These are phyloP conservation scores for Raphanus sativus DNA, from an alignment of 345 rosid species.

Conservation along the genomic window DNA sequence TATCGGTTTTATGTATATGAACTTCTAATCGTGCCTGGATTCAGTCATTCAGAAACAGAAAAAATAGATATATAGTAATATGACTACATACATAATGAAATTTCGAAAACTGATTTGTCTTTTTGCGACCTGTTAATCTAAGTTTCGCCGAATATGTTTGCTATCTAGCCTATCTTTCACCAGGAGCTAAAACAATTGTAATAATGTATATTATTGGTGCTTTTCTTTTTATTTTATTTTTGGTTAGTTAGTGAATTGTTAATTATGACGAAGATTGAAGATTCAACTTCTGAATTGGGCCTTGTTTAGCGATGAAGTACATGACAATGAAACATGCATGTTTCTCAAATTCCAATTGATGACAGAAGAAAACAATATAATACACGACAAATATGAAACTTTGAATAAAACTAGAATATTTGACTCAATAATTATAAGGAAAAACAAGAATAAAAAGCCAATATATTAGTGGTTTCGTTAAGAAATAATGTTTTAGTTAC, in stretches of 20 bases:
- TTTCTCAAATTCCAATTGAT: slow-evolving; percentile 5
- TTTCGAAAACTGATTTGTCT: neutral
- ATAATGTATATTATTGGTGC: neutral
- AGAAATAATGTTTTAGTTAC: neutral
- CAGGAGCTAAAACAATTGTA: neutral
- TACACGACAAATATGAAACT: neutral
- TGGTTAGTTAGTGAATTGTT: neutral
- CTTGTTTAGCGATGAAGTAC: slow-evolving; percentile 5
- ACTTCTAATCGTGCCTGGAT: neutral
- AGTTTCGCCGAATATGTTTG: neutral
- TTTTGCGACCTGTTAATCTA: neutral
- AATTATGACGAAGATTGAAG: neutral
- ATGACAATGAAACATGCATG: slow-evolving; percentile 19
- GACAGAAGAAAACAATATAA: neutral
- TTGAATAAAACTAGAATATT: neutral
- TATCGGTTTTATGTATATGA: neutral
- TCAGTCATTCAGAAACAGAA: neutral
- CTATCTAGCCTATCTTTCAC: neutral
- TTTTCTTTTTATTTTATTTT: neutral
- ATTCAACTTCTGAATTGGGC: slow-evolving; percentile 26
- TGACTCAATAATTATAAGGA: neutral
- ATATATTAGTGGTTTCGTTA: neutral
- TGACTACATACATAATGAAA: neutral
- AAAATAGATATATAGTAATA: too few relatives aligned
- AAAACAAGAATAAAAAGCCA: slow-evolving; percentile 8